phyloP scores from a whole-genome alignment of 2,329 filamentous ascomycete genomes.

The Fusarium sp. region DNA sequence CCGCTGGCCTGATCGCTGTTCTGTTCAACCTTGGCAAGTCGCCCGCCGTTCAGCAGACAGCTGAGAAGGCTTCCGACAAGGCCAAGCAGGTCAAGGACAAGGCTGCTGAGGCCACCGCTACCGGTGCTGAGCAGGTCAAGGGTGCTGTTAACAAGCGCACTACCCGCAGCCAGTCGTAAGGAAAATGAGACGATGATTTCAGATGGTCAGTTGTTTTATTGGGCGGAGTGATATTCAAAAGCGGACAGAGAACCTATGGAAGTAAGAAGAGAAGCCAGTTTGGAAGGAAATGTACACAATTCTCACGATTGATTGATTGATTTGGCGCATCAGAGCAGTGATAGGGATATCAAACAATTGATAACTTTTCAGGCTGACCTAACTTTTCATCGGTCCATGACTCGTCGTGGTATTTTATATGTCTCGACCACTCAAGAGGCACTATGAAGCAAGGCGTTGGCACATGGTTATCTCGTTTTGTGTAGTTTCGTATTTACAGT shows the following conservation, averaged over 20 bases:
- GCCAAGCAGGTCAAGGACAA: conserved; percentile 78
- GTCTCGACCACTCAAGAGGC: conserved; percentile 11
- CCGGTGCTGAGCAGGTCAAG: conserved; percentile 79
- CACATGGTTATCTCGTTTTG: conserved; percentile 25
- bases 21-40: conserved; percentile 73
- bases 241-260: conserved; percentile 3
- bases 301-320: conserved; percentile 32
- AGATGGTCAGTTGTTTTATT: conserved; percentile 2
- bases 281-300: conserved; percentile 36
- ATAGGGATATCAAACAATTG: conserved; percentile 30
- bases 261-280: conserved; percentile 19
- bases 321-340: conserved; percentile 35
- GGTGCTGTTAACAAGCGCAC: conserved; percentile 74
- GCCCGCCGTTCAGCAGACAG: conserved; percentile 79
- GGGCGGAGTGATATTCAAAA: conserved; percentile 13
- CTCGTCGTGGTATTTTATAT: background rate
- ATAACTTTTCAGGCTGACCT: conserved; percentile 27
- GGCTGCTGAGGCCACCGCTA: conserved; percentile 67
- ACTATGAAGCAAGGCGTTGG: conserved; percentile 31
- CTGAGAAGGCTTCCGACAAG: conserved; percentile 74
- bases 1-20: conserved; percentile 77
- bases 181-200: background rate
- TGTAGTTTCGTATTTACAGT: background rate
- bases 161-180: conserved; percentile 67
- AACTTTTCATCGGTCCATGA: background rate